Base-by-base conservation (phyloP, 1,139 yeast species). In the Fermentozyma sake region DNA sequence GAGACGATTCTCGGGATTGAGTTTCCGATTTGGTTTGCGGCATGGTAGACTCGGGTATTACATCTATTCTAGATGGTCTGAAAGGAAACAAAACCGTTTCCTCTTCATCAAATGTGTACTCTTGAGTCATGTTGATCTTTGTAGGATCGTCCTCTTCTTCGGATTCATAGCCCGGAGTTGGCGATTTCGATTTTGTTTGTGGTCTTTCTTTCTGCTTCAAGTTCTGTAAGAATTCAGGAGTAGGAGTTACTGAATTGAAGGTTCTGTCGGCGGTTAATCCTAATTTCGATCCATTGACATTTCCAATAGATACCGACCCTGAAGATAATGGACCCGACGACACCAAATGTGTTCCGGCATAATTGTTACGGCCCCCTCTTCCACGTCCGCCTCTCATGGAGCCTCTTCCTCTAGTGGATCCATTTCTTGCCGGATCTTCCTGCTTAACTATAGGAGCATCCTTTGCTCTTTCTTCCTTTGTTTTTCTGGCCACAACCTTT, bases 401-500 rank as follows among this genome's bases (percentile, higher is more conserved):
- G 15, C 58, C 44, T 24, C 60, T 35, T 27, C 52, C 51, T 14
- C 52, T 47, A 18, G 46, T 16, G 7, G 46, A 30, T 11, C 23
- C 28, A 17, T 42, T 34, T 7, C 32, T 12, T 2, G 33, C 12
- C 4, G 31, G 30, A 9, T 39, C 46, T 34, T 61, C 68, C 12
- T 58, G 55, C 34, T 75, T 71, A 27, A 72, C 58, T 6, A 42
- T 50, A 1, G 87, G 85, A 0, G 87, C 87, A 20, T 76, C 75
- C 23, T 80, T 77, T 16, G 77, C 93, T 50, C 96, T 64, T 46
- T 85, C 96, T 44, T 83, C 91, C 42, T 84, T 80, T 12, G 86
- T 61, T 49, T 85, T 76, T 54, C 96, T 66, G 2, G 84, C 85
- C 22, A 86, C 95, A 2, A 68, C 79, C 51, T 86, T 86, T 1